These are phyloP conservation scores for Medicago lupulina DNA, from an alignment of 306 rosid genomes.

Conservation along the genomic window DNA sequence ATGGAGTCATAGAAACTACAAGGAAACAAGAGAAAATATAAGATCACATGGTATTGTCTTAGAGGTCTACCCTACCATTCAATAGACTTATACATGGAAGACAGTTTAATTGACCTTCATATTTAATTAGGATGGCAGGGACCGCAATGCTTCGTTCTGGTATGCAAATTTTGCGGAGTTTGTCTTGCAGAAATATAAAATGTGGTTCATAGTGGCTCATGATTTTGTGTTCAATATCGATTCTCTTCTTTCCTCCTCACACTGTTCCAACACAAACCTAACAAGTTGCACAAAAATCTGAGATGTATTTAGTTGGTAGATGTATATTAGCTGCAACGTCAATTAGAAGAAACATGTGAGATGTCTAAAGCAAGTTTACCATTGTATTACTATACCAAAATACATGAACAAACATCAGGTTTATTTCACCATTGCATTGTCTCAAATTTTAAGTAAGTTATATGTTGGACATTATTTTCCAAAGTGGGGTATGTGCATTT, in stretches of 20 bases:
- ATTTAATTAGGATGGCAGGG: neutral
- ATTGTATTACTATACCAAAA: neutral
- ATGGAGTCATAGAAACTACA: conserved; percentile 38
- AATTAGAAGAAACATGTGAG: conserved; percentile 9
- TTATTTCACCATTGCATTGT: neutral
- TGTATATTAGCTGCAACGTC: conserved; percentile 3
- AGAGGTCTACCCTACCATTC: neutral
- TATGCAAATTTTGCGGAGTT: neutral
- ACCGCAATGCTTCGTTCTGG: neutral
- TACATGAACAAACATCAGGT: neutral
- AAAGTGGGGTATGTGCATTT: conserved; percentile 8
- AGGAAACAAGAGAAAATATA: conserved; percentile 15
- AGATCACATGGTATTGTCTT: conserved; percentile 52
- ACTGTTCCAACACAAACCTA: neutral
- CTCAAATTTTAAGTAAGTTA: conserved; percentile 13
- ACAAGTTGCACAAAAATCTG: neutral
- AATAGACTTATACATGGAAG: no score
- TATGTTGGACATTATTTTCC: neutral
- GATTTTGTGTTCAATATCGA: conserved; percentile 10
- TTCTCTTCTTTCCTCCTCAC: conserved; percentile 4
- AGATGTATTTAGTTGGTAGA: conserved; percentile 2
- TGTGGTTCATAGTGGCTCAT: conserved; percentile 17
- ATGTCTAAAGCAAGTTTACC: conserved; percentile 32
- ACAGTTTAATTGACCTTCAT: neutral
- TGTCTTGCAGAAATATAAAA: neutral